These are phyloP conservation scores for Saraca asoca DNA, from an alignment of 331 rosid genomes.

Conservation along the genomic window DNA sequence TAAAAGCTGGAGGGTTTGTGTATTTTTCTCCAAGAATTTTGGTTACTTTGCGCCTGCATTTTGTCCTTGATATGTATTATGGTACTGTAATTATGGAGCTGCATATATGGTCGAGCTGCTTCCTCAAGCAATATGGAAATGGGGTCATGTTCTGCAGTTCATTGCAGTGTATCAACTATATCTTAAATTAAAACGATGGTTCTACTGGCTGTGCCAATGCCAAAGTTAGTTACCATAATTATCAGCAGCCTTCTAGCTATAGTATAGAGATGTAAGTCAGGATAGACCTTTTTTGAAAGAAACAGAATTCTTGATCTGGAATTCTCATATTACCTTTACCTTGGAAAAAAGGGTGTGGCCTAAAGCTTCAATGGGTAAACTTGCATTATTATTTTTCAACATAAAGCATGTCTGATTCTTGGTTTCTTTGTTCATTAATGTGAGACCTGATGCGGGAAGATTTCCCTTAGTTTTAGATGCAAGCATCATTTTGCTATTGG, in stretches of 20 bases:
- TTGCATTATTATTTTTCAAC: neutral
- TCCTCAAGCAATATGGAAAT: slow-evolving; percentile 6
- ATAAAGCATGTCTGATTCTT: slow-evolving; percentile 1
- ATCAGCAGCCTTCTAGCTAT: neutral
- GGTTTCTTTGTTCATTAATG: slow-evolving; percentile 20
- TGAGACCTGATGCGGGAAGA: slow-evolving; percentile 20
- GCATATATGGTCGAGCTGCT: slow-evolving; percentile 1
- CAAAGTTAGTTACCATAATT: neutral
- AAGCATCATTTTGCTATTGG: slow-evolving; percentile 10
- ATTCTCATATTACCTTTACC: neutral
- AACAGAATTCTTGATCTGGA: neutral
- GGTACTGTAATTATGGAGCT: neutral
- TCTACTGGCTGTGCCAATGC: neutral
- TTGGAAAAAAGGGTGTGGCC: neutral
- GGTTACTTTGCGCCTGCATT: too few species aligned
- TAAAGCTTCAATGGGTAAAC: neutral
- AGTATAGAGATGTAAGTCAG: neutral
- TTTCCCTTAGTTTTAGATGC: slow-evolving; percentile 19
- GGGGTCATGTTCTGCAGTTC: neutral
- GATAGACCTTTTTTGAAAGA: neutral
- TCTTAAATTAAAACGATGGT: neutral
- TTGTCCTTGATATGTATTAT: neutral
- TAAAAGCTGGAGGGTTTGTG: neutral
- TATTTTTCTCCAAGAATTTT: neutral
- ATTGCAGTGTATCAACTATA: neutral